A percentile compares a stretch with the other conserved stretches of the same genome.
Conservation (phyloP, 257 asterid genomes). For the Petunia axillaris region DNA sequence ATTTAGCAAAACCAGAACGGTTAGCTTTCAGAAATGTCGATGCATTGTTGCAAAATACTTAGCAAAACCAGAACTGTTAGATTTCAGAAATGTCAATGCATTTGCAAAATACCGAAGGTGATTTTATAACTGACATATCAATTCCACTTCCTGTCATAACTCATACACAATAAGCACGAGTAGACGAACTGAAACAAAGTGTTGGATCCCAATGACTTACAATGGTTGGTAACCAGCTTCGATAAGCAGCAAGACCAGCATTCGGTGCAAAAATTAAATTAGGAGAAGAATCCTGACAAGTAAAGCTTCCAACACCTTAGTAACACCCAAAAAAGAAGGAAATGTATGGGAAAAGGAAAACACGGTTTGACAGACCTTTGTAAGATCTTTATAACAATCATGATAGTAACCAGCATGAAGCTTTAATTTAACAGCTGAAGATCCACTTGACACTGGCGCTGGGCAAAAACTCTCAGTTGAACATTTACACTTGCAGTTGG, state of each 20-base stretch:
- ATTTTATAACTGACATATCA: background rate
- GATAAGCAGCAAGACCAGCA: slow-evolving; percentile 94
- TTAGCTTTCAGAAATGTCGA: background rate
- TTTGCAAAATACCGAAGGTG: background rate
- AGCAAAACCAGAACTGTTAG: background rate
- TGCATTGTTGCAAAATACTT: background rate
- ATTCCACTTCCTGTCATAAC: background rate
- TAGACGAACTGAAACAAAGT: background rate
- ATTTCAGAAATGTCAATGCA: background rate
- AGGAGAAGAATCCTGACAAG: slow-evolving; percentile 62
- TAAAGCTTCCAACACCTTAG: slow-evolving; percentile 7
- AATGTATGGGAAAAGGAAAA: background rate
- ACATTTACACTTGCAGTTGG: slow-evolving; percentile 67
- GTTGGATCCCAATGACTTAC: slow-evolving; percentile 48
- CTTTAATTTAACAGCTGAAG: slow-evolving; percentile 50
- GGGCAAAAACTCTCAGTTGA: slow-evolving; percentile 31
- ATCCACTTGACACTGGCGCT: slow-evolving; percentile 24
- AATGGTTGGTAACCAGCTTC: slow-evolving; percentile 88
- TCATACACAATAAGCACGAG: background rate
- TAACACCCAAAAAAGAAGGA: slow-evolving; percentile 14
- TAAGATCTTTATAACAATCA: slow-evolving; percentile 53
- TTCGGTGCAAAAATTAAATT: slow-evolving; percentile 74
- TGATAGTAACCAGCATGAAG: slow-evolving; percentile 88
- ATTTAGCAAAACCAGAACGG: background rate
- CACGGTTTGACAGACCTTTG: slow-evolving; percentile 51